Conservation (phyloP, 2,329 filamentous ascomycete species). For the Xylaria sp. region DNA sequence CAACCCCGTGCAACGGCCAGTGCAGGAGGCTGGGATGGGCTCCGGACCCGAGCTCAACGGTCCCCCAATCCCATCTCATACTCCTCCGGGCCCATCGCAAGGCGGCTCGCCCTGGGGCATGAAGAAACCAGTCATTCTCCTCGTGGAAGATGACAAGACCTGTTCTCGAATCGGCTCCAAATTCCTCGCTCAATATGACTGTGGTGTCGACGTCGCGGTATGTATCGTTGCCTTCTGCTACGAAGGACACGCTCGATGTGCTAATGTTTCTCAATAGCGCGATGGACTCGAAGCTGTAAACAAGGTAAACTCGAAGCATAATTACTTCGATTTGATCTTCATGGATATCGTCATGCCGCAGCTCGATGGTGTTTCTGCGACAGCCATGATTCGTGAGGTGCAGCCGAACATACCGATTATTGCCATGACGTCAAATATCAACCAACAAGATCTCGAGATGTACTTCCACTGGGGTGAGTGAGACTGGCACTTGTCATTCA, state of each 20-base stretch:
- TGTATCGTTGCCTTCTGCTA: slow-evolving; percentile 35
- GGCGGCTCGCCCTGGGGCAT: slow-evolving; percentile 58
- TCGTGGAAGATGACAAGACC: slow-evolving; percentile 82
- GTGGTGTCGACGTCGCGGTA: slow-evolving; percentile 69
- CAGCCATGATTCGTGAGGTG: slow-evolving; percentile 88
- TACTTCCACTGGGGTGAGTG: slow-evolving; percentile 92
- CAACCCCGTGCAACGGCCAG: slow-evolving; percentile 70
- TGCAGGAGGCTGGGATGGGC: slow-evolving; percentile 50
- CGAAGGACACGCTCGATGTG: slow-evolving; percentile 2
- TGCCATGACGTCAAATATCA: slow-evolving; percentile 98
- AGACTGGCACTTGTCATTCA: background rate
- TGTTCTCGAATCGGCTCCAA: slow-evolving; percentile 70
- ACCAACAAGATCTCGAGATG: slow-evolving; percentile 93
- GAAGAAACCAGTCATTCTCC: slow-evolving; percentile 75
- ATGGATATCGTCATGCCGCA: slow-evolving; percentile 99
- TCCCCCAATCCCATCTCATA: slow-evolving; percentile 40
- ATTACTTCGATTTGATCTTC: slow-evolving; percentile 69
- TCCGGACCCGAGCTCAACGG: slow-evolving; percentile 44
- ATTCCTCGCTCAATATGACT: slow-evolving; percentile 67
- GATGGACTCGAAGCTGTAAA: slow-evolving; percentile 91
- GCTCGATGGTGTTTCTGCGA: slow-evolving; percentile 91
- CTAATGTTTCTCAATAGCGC: slow-evolving; percentile 53
- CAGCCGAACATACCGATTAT: slow-evolving; percentile 84
- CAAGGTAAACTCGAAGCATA: slow-evolving; percentile 64
- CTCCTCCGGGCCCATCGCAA: slow-evolving; percentile 34